Percentiles rank a stretch among this genome's conserved stretches.
Conservation (phyloP, 805 yeast species). For the Wickerhamomyces subpelliculosus region DNA sequence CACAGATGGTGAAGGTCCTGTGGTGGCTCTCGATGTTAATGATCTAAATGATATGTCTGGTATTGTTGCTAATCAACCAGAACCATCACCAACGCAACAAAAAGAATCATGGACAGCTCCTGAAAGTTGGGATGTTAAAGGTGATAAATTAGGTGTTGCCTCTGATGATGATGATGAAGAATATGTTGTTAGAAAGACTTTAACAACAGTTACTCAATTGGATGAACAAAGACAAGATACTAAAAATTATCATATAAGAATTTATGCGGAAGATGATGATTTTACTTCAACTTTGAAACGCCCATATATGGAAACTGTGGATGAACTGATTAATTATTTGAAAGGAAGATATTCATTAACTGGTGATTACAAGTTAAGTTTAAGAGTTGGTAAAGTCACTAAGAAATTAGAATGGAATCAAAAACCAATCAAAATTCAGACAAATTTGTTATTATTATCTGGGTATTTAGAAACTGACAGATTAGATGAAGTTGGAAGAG, state of each 20-base stretch:
- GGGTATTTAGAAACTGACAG: conserved; percentile 80
- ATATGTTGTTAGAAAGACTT: conserved; percentile 27
- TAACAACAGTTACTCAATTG: conserved; percentile 25
- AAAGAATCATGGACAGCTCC: conserved; percentile 45
- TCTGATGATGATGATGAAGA: conserved; percentile 31
- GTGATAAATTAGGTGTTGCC: conserved; percentile 11
- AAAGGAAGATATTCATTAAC: conserved; percentile 70
- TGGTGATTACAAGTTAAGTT: conserved; percentile 68
- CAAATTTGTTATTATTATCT: conserved; percentile 60
- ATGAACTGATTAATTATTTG: conserved; percentile 62
- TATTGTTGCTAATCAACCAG: conserved; percentile 25
- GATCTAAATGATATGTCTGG: conserved; percentile 46
- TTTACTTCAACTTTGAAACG: conserved; percentile 77
- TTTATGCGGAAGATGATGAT: conserved; percentile 78
- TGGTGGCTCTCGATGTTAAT: conserved; percentile 31
- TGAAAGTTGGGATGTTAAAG: conserved; percentile 55
- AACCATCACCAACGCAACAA: background rate
- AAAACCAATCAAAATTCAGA: conserved; percentile 70
- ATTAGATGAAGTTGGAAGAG: conserved; percentile 71
- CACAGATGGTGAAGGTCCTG: conserved; percentile 23
- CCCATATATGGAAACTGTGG: conserved; percentile 68
- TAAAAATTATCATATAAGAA: conserved; percentile 48
- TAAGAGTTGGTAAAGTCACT: conserved; percentile 69
- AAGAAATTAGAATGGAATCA: conserved; percentile 69
- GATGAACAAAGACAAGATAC: conserved; percentile 24